Percentiles rank a stretch among this genome's conserved stretches.
phyloP scores from a whole-genome alignment of 495 filamentous ascomycete species.

The Cryomyces minteri region DNA sequence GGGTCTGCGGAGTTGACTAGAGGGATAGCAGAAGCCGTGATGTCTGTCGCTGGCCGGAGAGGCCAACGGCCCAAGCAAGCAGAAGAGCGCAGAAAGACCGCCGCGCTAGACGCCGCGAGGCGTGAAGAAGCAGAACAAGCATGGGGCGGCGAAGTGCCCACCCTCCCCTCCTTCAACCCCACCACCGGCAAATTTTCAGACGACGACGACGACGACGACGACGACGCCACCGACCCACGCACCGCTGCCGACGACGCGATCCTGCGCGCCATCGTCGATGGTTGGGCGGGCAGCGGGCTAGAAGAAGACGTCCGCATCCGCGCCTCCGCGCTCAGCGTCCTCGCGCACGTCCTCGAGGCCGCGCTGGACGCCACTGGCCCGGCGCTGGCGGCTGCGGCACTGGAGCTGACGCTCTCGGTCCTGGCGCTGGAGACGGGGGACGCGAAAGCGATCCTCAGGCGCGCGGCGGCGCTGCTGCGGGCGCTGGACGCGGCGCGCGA shows the following conservation, averaged over 20 bases:
- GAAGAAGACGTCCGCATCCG: constrained; percentile 64
- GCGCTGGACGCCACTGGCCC: constrained; percentile 36
- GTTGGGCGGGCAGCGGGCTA: constrained; percentile 52
- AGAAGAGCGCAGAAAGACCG: constrained; percentile 29
- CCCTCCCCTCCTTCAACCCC: constrained; percentile 4
- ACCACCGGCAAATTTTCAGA: constrained; percentile 18
- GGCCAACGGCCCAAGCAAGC: constrained; percentile 34
- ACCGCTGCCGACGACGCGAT: constrained; percentile 8
- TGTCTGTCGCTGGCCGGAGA: constrained; percentile 48
- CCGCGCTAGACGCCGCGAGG: constrained; percentile 25
- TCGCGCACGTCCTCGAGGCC: constrained; percentile 39
- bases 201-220: constrained; percentile 24
- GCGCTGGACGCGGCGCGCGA: constrained; percentile 41
- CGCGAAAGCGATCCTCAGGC: constrained; percentile 53
- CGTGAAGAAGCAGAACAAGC: constrained; percentile 30
- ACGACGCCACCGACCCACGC: constrained; percentile 23
- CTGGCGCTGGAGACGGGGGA: constrained; percentile 42
- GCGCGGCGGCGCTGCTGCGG: constrained; percentile 52
- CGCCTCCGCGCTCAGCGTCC: constrained; percentile 58
- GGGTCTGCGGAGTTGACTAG: neutral
- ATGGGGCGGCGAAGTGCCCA: constrained; percentile 29
- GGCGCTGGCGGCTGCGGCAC: constrained; percentile 30
- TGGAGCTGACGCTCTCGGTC: constrained; percentile 49
- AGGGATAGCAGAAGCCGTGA: constrained; percentile 36
- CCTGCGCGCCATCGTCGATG: constrained; percentile 44